These are phyloP conservation scores for Pythium coloratum DNA, from an alignment of 352 stramenopile genomes.

Conservation along the genomic window DNA sequence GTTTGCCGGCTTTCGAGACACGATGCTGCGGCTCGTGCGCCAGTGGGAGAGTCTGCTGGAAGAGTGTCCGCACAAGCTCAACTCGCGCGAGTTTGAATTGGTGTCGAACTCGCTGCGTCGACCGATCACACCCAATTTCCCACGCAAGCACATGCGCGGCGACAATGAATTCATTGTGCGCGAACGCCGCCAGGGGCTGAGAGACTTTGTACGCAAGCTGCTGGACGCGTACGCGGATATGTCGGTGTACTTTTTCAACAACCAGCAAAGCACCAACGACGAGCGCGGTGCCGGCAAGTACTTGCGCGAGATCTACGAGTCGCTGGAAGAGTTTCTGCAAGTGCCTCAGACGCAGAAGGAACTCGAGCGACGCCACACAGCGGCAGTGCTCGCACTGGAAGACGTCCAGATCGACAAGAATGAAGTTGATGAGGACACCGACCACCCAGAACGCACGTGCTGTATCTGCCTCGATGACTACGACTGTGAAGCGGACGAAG, in stretches of 20 bases:
- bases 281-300: constrained; percentile 27
- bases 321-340: constrained; percentile 28
- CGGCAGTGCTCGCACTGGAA: constrained; percentile 21
- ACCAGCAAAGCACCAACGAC: constrained; percentile 2
- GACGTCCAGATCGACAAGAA: constrained; percentile 13
- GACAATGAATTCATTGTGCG: constrained; percentile 54
- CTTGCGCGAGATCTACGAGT: constrained; percentile 27
- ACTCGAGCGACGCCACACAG: constrained; percentile 18
- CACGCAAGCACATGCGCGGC: constrained; percentile 62
- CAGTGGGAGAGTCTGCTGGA: constrained; percentile 35
- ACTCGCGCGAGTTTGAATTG: constrained; percentile 24
- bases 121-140: constrained; percentile 48
- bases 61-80: constrained; percentile 27
- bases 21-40: constrained; percentile 46
- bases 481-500: constrained; percentile 35
- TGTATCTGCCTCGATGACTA: constrained; percentile 28
- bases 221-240: constrained; percentile 60
- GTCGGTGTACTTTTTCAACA: constrained; percentile 48
- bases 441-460: constrained; percentile 27
- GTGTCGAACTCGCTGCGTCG: constrained; percentile 41
- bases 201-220: constrained; percentile 59
- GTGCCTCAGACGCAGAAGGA: constrained; percentile 20
- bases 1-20: constrained; percentile 54
- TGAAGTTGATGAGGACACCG: neutral
- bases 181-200: constrained; percentile 45